These are phyloP conservation scores for Aspergillus phoenicis DNA, from an alignment of 2,329 filamentous ascomycete species.

Conservation along the genomic window DNA sequence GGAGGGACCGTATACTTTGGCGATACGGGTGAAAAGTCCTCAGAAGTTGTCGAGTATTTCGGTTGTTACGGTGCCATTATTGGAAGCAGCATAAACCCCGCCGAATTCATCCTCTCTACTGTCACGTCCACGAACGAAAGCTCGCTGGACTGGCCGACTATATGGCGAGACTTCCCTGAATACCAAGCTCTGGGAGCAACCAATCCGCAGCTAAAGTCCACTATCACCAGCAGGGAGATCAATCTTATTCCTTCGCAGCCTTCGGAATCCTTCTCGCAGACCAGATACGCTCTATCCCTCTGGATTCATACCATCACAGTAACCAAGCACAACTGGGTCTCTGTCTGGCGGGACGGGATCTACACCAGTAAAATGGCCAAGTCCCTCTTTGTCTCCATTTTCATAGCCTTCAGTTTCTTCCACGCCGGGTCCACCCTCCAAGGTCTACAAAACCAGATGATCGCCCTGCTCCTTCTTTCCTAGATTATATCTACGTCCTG, in stretches of 20 bases:
- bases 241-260: not conserved
- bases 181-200: not conserved
- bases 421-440: not conserved
- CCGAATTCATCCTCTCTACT: slow-evolving; percentile 65
- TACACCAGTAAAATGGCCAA: not conserved
- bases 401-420: not conserved
- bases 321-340: not conserved
- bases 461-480: not conserved
- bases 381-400: not conserved
- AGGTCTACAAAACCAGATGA: not conserved
- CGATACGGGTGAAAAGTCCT: slow-evolving; percentile 59
- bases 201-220: not conserved
- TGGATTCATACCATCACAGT: not conserved
- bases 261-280: no score
- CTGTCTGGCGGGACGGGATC: not conserved
- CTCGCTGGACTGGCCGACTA: not conserved
- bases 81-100: slow-evolving; percentile 44
- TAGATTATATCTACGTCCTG: not conserved
- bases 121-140: not conserved
- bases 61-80: slow-evolving; percentile 55
- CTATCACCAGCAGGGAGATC: not conserved
- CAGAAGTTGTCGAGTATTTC: slow-evolving; percentile 61
- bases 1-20: slow-evolving; percentile 67
- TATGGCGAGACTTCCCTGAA: not conserved
- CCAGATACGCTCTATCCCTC: not conserved